Conservation (phyloP, 805 yeast species). For the Kuraishia piskuri region DNA sequence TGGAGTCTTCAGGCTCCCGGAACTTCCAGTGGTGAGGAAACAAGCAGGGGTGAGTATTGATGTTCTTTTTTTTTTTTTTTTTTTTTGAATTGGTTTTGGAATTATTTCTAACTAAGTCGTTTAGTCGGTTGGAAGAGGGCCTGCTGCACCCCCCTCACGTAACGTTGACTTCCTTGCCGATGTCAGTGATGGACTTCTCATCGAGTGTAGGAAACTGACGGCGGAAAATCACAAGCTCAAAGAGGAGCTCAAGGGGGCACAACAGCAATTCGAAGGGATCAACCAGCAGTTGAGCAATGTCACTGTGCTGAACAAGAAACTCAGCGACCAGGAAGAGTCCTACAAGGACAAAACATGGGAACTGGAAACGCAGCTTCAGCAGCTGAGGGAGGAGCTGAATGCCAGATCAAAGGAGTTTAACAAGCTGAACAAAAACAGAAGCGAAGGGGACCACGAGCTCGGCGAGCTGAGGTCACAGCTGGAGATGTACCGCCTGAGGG, state of each 20-base stretch:
- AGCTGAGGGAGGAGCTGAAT: constrained; percentile 32
- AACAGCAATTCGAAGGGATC: constrained; percentile 32
- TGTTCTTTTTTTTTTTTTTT: no score
- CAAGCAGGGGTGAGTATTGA: constrained; percentile 16
- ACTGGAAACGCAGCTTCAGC: constrained; percentile 43
- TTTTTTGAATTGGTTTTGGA: no score
- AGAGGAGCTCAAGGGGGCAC: constrained; percentile 29
- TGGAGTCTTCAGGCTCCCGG: not conserved
- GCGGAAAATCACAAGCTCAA: constrained; percentile 49
- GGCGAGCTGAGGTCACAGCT: constrained; percentile 34
- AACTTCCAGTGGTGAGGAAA: not conserved
- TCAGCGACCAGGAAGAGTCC: constrained; percentile 33
- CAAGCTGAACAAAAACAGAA: constrained; percentile 29
- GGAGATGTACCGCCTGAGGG: constrained; percentile 35
- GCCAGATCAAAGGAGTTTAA: constrained; percentile 31
- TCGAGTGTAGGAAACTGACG: constrained; percentile 63
- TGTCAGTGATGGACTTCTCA: constrained; percentile 59
- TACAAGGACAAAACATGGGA: constrained; percentile 59
- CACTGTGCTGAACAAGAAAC: constrained; percentile 20
- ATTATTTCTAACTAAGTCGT: no score
- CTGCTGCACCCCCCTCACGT: constrained; percentile 9
- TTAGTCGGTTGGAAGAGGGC: not conserved
- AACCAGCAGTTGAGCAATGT: constrained; percentile 28
- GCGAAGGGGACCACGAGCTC: constrained; percentile 13
- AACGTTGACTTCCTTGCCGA: constrained; percentile 70